phyloP scores from a whole-genome alignment of 805 yeast genomes.

The Millerozyma miso region DNA sequence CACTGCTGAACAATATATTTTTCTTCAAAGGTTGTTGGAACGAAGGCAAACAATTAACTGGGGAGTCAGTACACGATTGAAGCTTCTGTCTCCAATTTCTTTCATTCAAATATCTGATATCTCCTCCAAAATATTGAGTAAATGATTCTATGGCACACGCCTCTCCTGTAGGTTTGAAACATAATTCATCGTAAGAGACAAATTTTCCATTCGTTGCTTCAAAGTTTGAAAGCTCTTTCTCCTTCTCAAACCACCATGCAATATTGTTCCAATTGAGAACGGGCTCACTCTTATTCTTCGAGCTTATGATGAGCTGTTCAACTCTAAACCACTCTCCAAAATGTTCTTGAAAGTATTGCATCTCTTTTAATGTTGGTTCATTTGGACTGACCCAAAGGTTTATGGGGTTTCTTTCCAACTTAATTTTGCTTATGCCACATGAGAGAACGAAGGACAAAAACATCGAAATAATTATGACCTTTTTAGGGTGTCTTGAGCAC shows the following conservation, averaged over 20 bases:
- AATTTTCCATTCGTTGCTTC: slow-evolving; percentile 13
- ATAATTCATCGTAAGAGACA: slow-evolving; percentile 54
- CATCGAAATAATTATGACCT: slow-evolving; percentile 19
- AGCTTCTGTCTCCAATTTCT: slow-evolving; percentile 54
- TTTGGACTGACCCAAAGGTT: slow-evolving; percentile 85
- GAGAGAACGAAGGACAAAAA: slow-evolving; percentile 43
- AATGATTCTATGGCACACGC: slow-evolving; percentile 82
- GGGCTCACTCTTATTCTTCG: slow-evolving; percentile 56
- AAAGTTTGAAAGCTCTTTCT: slow-evolving; percentile 41
- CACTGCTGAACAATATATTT: slow-evolving; percentile 55
- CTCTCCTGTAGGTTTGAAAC: slow-evolving; percentile 80
- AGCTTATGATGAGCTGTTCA: slow-evolving; percentile 69
- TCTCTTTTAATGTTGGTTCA: slow-evolving; percentile 66
- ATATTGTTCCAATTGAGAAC: slow-evolving; percentile 62
- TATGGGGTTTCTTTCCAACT: slow-evolving; percentile 75
- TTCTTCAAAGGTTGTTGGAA: slow-evolving; percentile 87
- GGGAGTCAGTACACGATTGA: slow-evolving; percentile 63
- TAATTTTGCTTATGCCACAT: slow-evolving; percentile 46
- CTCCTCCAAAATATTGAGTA: slow-evolving; percentile 81
- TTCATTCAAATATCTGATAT: slow-evolving; percentile 45
- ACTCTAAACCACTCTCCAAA: slow-evolving; percentile 92
- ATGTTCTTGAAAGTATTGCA: slow-evolving; percentile 64
- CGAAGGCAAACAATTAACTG: slow-evolving; percentile 84
- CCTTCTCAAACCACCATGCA: slow-evolving; percentile 88
- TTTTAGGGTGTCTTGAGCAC: slow-evolving; percentile 59